Evolutionary conservation across 1,139 yeast genomes (phyloP).

Genomic region (Sugiyamaella grinbergsii): DNA sequence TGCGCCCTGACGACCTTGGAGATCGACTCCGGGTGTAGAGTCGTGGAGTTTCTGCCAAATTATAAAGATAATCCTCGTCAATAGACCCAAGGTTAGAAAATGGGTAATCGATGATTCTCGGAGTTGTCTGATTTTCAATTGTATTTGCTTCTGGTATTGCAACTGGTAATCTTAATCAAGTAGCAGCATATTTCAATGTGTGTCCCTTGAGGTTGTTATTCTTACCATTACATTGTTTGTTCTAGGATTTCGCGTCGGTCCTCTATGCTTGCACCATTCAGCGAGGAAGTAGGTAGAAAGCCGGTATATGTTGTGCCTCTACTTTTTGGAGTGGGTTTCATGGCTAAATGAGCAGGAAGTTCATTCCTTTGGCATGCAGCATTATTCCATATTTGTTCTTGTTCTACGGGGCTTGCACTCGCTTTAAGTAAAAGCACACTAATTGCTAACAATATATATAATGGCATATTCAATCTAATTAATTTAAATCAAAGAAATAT

Average conservation of each 20-base stretch:
- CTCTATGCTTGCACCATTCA: slow-evolving; percentile 70
- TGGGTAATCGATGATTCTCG: slow-evolving; percentile 57
- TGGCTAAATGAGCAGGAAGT: slow-evolving; percentile 78
- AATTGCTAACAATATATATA: slow-evolving; percentile 4
- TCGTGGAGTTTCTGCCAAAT: slow-evolving; percentile 58
- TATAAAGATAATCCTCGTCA: slow-evolving; percentile 66
- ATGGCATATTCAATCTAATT: neutral
- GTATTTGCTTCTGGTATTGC: slow-evolving; percentile 90
- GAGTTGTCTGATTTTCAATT: slow-evolving; percentile 62
- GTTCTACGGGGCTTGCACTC: slow-evolving; percentile 60
- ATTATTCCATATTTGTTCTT: slow-evolving; percentile 71
- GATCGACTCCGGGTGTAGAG: slow-evolving; percentile 54
- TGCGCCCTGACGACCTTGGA: slow-evolving; percentile 58
- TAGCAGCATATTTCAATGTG: slow-evolving; percentile 59
- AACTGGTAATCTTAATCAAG: slow-evolving; percentile 70
- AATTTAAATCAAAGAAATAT: neutral
- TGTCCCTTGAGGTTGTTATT: slow-evolving; percentile 76
- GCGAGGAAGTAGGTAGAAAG: slow-evolving; percentile 70
- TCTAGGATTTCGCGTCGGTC: slow-evolving; percentile 77
- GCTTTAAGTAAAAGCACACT: slow-evolving; percentile 69
- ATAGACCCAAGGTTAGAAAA: slow-evolving; percentile 49
- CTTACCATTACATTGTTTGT: slow-evolving; percentile 84
- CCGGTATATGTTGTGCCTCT: slow-evolving; percentile 60
- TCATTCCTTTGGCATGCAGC: slow-evolving; percentile 59
- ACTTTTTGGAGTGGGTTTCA: slow-evolving; percentile 60